phyloP scores from a whole-genome alignment of 495 filamentous ascomycete genomes.

The Hypoxylon cercidicola region DNA sequence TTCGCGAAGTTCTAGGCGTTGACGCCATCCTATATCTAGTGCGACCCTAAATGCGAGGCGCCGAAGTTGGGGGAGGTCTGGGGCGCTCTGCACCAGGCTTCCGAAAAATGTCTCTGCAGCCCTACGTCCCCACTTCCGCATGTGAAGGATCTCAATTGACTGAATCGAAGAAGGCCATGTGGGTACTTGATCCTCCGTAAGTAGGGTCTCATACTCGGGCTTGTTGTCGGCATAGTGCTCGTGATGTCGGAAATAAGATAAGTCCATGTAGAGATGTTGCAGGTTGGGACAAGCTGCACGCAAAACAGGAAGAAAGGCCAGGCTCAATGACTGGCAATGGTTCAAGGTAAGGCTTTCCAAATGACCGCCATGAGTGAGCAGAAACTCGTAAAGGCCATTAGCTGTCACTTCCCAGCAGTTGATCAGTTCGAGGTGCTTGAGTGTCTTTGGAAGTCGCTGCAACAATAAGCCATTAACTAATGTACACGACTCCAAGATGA shows the following conservation, averaged over 20 bases:
- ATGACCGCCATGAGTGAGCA: slow-evolving; percentile 68
- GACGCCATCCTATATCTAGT: slow-evolving; percentile 79
- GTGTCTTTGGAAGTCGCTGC: slow-evolving; percentile 66
- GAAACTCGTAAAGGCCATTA: slow-evolving; percentile 65
- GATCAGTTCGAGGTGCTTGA: slow-evolving; percentile 73
- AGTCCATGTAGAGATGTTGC: slow-evolving; percentile 74
- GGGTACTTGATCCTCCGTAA: slow-evolving; percentile 69
- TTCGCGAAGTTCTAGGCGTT: slow-evolving; percentile 76
- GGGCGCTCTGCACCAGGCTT: slow-evolving; percentile 75
- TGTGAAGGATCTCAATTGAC: slow-evolving; percentile 74
- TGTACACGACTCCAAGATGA: slow-evolving; percentile 75
- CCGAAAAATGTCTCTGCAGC: slow-evolving; percentile 79
- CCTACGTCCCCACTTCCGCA: slow-evolving; percentile 72
- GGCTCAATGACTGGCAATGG: slow-evolving; percentile 79
- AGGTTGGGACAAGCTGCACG: slow-evolving; percentile 71
- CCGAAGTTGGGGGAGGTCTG: slow-evolving; percentile 69
- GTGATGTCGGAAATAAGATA: slow-evolving; percentile 71
- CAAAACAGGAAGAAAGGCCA: slow-evolving; percentile 74
- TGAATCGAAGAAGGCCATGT: slow-evolving; percentile 78
- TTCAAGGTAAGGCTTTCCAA: slow-evolving; percentile 73
- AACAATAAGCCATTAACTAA: slow-evolving; percentile 70
- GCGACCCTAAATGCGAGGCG: slow-evolving; percentile 75
- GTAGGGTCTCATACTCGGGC: slow-evolving; percentile 72
- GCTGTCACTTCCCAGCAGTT: slow-evolving; percentile 78
- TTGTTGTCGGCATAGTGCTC: slow-evolving; percentile 68